A percentile compares a stretch with the other conserved stretches of the same genome.
These are phyloP conservation scores for Aspergillus wentii DNA, from an alignment of 495 filamentous ascomycete species.

Conservation along the genomic window DNA sequence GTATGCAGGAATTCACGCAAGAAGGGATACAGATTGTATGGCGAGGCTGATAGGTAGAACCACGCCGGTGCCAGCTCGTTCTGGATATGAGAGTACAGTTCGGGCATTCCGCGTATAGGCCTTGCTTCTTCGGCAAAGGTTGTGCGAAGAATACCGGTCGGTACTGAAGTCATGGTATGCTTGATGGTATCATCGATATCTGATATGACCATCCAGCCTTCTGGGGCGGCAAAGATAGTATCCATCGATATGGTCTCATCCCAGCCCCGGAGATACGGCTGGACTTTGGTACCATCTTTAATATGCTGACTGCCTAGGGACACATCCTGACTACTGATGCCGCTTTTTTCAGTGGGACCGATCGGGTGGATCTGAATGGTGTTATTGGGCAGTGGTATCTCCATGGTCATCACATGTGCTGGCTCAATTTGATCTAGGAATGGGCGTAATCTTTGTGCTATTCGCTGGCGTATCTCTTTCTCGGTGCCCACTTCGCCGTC, in stretches of 20 bases:
- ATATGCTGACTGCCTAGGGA: constrained; percentile 26
- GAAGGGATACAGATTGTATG: constrained; percentile 91
- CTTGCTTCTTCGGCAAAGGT: constrained; percentile 75
- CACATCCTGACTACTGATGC: constrained; percentile 60
- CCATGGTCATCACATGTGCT: constrained; percentile 55
- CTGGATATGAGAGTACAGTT: constrained; percentile 66
- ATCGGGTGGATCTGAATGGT: constrained; percentile 45
- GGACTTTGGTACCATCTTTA: constrained; percentile 22
- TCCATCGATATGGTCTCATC: constrained; percentile 48
- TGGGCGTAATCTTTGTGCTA: constrained; percentile 65
- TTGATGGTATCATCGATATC: constrained; percentile 98
- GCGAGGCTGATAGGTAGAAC: constrained; percentile 93
- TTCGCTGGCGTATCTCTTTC: constrained; percentile 55
- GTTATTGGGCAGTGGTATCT: constrained; percentile 42
- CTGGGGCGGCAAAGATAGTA: constrained; percentile 68
- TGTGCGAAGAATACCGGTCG: constrained; percentile 71
- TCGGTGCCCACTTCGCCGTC: constrained; percentile 51
- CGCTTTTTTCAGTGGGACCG: constrained; percentile 65
- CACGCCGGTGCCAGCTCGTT: constrained; percentile 60
- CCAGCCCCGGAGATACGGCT: constrained; percentile 32
- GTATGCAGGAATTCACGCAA: constrained; percentile 62
- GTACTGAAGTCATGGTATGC: constrained; percentile 72
- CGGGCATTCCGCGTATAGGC: constrained; percentile 75
- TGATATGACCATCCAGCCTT: constrained; percentile 85
- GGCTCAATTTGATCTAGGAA: constrained; percentile 75